Base-by-base conservation (phyloP, 805 yeast genomes). In the Wickerhamiella galacta region DNA sequence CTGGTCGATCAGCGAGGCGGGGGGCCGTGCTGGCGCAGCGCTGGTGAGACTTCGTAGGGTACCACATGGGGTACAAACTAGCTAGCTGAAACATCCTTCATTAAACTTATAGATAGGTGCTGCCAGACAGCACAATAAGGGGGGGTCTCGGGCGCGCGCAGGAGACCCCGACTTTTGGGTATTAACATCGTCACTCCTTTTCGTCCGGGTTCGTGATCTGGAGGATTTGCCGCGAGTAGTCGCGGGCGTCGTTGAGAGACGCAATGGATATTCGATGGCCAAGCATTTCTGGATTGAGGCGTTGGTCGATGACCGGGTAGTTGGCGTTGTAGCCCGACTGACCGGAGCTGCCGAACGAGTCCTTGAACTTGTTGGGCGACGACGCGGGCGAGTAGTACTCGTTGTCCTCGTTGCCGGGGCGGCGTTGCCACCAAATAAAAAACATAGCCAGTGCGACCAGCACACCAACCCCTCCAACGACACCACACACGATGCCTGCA, bases 151-250 rank as follows among this genome's bases (percentile, higher is more conserved):
- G n/a, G n/a, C n/a, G n/a, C n/a, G n/a, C n/a, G 22, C 22, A 20
- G 22, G 22, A 7, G 22, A 20, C 10, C 22, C 7, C 22, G 22
- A 20, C 11, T 8, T 8, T 8, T 20, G 7, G 11, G 11, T 20
- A 11, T 7, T 20, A 12, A 6, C 8, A 24, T n/a, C 6, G 14
- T 12, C 12, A 6, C 12, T 30, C 29, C 31, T 48, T 45, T 23
- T 66, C 73, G 52, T 81, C 93, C 1, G 95, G 94, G 48, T 85
- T 85, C 21, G 93, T 85, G 9, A 85, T 93, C 38, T 82, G 75
- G 30, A 85, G 61, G 14, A 80, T 72, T 57, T 81, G 81, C 49
- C 83, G 63, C 31, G 79, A 66, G 55, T 75, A 79, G 52, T 80
- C 90, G 3, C 80, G 71, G 40, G 78, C 92, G 52, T 82, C 92